phyloP scores from a whole-genome alignment of 495 filamentous ascomycete genomes.

The Apiosordaria backusii region DNA sequence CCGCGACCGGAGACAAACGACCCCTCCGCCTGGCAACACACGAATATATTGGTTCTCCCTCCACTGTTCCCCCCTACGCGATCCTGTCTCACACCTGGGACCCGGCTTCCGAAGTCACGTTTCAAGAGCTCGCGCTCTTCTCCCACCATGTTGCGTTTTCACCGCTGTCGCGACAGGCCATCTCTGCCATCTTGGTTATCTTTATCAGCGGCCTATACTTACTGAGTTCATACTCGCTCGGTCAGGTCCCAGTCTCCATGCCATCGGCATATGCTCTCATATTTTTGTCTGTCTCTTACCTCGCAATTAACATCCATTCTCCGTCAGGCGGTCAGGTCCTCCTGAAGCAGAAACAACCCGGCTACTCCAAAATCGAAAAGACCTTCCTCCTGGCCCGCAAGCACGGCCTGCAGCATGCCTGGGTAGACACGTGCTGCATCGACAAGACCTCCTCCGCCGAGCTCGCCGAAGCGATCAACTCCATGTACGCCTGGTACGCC shows the following conservation, averaged over 20 bases:
- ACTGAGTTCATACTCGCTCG: neutral
- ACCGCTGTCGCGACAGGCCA: neutral
- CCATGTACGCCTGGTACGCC: constrained; percentile 45
- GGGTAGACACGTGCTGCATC: constrained; percentile 47
- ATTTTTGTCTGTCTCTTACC: neutral
- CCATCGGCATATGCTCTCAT: neutral
- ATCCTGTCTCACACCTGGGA: constrained; percentile 25
- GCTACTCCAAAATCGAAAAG: neutral
- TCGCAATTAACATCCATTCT: neutral
- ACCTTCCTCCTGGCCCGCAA: neutral
- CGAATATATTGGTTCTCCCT: no score
- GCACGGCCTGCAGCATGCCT: constrained; percentile 23
- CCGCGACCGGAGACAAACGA: no score
- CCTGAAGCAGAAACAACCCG: neutral
- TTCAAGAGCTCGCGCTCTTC: constrained; percentile 2
- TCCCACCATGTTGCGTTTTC: neutral
- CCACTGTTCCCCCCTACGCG: constrained; percentile 10
- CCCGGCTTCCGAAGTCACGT: constrained; percentile 14
- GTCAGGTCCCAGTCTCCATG: neutral
- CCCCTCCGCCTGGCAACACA: no score
- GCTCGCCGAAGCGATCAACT: constrained; percentile 44
- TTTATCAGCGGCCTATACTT: neutral
- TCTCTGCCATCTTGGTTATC: neutral
- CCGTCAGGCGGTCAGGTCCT: neutral
- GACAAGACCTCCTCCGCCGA: constrained; percentile 41